phyloP scores from a whole-genome alignment of 2,329 filamentous ascomycete genomes.

The Fusarium vanettenii region DNA sequence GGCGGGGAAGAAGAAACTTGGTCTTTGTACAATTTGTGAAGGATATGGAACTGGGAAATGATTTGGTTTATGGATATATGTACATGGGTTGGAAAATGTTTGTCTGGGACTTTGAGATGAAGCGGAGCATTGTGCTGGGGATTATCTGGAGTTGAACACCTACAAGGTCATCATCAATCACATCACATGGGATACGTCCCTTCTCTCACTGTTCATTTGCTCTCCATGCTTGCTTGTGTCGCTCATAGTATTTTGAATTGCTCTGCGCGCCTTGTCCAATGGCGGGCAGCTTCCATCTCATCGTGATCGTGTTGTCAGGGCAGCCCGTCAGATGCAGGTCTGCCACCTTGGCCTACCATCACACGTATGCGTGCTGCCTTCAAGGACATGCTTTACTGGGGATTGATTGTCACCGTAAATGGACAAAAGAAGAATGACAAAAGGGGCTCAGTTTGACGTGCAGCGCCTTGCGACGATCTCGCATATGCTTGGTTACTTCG shows the following conservation, averaged over 20 bases:
- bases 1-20: neutral
- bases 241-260: neutral
- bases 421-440: neutral
- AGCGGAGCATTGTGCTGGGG: neutral
- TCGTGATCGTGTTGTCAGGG: neutral
- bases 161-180: neutral
- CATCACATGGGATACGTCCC: neutral
- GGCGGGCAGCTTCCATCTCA: neutral
- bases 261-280: neutral
- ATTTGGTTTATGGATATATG: neutral
- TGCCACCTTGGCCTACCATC: neutral
- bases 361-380: neutral
- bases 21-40: neutral
- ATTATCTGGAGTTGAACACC: neutral
- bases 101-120: neutral
- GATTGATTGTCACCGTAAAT: neutral
- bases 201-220: neutral
- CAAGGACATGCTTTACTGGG: neutral
- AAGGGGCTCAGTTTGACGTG: neutral
- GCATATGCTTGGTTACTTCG: neutral
- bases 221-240: neutral
- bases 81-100: neutral
- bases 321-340: neutral
- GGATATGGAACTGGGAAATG: neutral
- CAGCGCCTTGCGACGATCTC: neutral